A percentile compares a stretch with the other conserved stretches of the same genome.
Evolutionary conservation across 208 protist genomes (phyloP).

Genomic region (Trypanosoma lewisi): DNA sequence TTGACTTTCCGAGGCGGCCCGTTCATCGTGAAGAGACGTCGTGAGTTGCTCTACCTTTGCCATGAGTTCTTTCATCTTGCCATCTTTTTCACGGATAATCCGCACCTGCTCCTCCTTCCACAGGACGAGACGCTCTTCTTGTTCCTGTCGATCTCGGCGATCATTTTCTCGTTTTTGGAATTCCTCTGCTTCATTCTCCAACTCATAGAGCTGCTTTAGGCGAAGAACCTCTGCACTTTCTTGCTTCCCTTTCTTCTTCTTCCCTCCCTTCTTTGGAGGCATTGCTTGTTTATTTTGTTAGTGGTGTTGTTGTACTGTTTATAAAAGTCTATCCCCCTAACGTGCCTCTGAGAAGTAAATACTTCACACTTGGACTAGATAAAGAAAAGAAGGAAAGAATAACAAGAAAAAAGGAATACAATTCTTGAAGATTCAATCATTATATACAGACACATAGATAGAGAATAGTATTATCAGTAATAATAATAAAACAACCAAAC

Average conservation of each 20-base stretch:
- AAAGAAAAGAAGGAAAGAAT: neutral
- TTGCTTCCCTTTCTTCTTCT: constrained; percentile 29
- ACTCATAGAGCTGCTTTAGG: constrained; percentile 47
- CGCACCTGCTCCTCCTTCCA: constrained; percentile 66
- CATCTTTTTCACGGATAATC: constrained; percentile 57
- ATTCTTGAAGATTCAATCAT: no score
- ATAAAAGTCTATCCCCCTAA: no score
- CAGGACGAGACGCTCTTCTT: constrained; percentile 64
- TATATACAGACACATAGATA: no score
- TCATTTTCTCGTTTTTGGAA: constrained; percentile 69
- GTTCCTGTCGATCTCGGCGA: constrained; percentile 61
- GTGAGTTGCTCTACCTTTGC: constrained; percentile 44
- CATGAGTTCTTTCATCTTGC: constrained; percentile 51
- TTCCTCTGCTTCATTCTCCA: constrained; percentile 71
- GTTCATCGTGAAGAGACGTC: constrained; percentile 35
- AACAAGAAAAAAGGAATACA: constrained; percentile 10
- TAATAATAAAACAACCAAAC: neutral
- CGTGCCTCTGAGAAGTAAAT: no score
- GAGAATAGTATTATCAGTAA: neutral
- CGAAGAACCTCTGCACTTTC: constrained; percentile 43
- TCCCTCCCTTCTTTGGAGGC: constrained; percentile 46
- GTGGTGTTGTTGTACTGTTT: neutral
- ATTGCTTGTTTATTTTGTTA: constrained; percentile 22
- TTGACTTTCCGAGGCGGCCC: constrained; percentile 38
- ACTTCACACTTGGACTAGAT: neutral